Conservation (phyloP, 2,329 filamentous ascomycete species). For the Rhinocladiella similis region DNA sequence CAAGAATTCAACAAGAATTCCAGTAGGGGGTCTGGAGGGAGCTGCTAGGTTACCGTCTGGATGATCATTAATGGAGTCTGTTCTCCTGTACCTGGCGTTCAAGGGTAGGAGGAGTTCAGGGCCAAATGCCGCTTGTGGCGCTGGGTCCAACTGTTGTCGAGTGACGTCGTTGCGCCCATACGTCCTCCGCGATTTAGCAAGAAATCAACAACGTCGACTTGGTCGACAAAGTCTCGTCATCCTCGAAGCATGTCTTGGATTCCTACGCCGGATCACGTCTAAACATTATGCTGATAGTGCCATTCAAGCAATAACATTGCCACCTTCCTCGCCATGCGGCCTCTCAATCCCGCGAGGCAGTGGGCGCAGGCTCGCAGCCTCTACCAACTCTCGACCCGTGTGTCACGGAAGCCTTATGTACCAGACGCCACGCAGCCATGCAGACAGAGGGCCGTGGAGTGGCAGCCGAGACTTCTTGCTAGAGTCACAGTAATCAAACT, state of each 20-base stretch:
- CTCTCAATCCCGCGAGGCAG: background rate
- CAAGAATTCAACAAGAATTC: too few species aligned
- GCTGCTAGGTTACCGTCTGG: too few species aligned
- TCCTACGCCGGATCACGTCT: too few species aligned
- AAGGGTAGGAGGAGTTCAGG: background rate
- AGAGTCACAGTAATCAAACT: background rate
- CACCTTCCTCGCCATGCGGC: background rate
- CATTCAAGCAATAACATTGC: background rate
- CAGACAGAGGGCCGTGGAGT: background rate
- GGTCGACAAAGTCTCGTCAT: too few species aligned
- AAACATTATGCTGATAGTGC: too few species aligned
- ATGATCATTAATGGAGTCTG: too few species aligned
- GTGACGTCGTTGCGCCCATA: conserved; percentile 1
- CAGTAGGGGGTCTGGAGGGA: too few species aligned
- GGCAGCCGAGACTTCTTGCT: background rate
- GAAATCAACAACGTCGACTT: background rate
- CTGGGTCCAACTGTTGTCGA: background rate
- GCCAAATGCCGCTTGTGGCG: background rate
- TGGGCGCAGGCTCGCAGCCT: conserved; percentile 1
- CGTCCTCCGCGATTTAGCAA: background rate
- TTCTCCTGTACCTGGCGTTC: background rate
- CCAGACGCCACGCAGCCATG: background rate
- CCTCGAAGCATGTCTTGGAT: too few species aligned
- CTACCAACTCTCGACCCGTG: conserved; percentile 2
- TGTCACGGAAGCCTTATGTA: background rate